phyloP scores from a whole-genome alignment of 495 filamentous ascomycete species.

The Symbiotaphrina buchneri region DNA sequence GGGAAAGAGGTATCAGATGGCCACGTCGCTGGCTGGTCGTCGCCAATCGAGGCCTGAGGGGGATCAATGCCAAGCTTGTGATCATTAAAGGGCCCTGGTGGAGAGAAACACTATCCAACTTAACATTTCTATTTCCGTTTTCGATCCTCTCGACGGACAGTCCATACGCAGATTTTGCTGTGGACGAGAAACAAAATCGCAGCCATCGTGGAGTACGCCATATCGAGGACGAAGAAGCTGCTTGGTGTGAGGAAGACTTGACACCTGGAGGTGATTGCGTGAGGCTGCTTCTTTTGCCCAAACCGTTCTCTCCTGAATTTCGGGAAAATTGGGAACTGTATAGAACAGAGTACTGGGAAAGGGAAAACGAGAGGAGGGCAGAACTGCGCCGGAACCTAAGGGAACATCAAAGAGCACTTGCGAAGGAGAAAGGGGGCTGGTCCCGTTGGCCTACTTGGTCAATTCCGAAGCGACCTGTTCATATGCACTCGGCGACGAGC shows the following conservation, averaged over 20 bases:
- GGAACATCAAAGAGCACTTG: constrained; percentile 37
- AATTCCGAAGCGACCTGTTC: constrained; percentile 19
- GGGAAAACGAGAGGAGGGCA: constrained; percentile 75
- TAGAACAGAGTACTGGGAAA: constrained; percentile 85
- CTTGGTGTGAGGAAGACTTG: constrained; percentile 50
- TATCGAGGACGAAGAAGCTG: constrained; percentile 32
- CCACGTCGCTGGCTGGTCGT: constrained; percentile 74
- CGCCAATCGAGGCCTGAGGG: constrained; percentile 71
- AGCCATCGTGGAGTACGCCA: too few relatives aligned
- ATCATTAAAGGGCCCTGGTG: constrained; percentile 67
- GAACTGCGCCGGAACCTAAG: constrained; percentile 44
- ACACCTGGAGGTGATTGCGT: constrained; percentile 76
- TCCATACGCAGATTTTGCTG: constrained; percentile 40
- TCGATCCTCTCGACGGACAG: constrained; percentile 39
- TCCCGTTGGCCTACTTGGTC: constrained; percentile 57
- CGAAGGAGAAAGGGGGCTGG: constrained; percentile 51
- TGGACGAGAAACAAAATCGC: constrained; percentile 20
- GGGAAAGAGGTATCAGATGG: constrained; percentile 88
- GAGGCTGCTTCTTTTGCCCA: constrained; percentile 75
- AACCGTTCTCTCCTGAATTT: constrained; percentile 85
- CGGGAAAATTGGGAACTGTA: constrained; percentile 96
- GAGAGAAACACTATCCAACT: constrained; percentile 44
- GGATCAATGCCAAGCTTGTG: constrained; percentile 89
- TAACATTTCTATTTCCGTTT: constrained; percentile 57
- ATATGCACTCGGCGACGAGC: constrained; percentile 3